Percentiles rank a stretch among this genome's conserved stretches.
phyloP scores from a whole-genome alignment of 495 filamentous ascomycete genomes.

The Penicillium malachiteum region DNA sequence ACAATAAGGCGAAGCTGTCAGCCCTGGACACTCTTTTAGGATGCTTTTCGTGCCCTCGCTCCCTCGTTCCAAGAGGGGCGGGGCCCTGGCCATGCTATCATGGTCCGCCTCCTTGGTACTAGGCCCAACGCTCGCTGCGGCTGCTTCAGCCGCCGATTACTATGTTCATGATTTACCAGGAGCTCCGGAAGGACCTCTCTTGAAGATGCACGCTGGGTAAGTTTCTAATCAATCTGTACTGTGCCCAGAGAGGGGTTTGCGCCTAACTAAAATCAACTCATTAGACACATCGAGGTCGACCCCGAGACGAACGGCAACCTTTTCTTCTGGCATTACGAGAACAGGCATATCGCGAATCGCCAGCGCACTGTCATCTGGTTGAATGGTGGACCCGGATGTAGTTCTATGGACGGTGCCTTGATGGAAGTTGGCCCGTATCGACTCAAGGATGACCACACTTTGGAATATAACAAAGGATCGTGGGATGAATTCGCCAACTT shows the following conservation, averaged over 20 bases:
- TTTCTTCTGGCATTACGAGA: conserved; percentile 98
- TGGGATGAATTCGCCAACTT: conserved; percentile 98
- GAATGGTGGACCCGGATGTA: conserved; percentile 95
- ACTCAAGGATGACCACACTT: conserved; percentile 68
- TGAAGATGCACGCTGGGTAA: conserved; percentile 99
- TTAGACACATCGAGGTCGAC: conserved; percentile 87
- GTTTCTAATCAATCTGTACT: conserved; percentile 20
- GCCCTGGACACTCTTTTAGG: neutral
- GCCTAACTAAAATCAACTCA: neutral
- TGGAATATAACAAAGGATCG: conserved; percentile 82
- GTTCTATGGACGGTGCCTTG: conserved; percentile 92
- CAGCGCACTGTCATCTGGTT: conserved; percentile 95
- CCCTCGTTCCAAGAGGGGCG: conserved; percentile 13
- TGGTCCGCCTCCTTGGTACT: conserved; percentile 29
- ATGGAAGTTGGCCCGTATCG: conserved; percentile 98
- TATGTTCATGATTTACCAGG: conserved; percentile 84
- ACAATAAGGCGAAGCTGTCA: neutral
- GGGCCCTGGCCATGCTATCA: conserved; percentile 22
- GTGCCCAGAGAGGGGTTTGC: neutral
- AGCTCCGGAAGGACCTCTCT: conserved; percentile 71
- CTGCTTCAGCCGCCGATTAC: conserved; percentile 78
- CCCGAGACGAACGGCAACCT: conserved; percentile 82
- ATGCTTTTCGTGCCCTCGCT: conserved; percentile 24
- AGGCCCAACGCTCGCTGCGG: conserved; percentile 28
- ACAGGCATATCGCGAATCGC: conserved; percentile 88